These are phyloP conservation scores for Phytopythium litorale DNA, from an alignment of 352 stramenopile species.

Conservation along the genomic window DNA sequence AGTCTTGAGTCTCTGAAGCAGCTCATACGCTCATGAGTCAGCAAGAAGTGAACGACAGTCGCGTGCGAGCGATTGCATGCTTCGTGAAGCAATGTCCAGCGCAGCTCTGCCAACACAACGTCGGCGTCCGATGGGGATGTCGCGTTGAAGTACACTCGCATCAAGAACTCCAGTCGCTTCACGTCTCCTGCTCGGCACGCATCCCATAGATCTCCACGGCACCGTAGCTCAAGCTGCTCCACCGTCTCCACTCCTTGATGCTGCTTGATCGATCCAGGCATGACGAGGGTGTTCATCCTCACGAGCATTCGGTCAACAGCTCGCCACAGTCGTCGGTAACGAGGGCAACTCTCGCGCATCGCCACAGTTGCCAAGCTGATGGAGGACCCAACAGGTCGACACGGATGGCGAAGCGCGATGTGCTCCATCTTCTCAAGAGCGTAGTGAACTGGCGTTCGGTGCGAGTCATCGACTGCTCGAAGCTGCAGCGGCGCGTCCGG, in stretches of 20 bases:
- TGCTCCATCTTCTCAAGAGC: slow-evolving; percentile 37
- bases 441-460: slow-evolving; percentile 40
- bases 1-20: slow-evolving; percentile 14
- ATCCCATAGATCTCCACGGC: slow-evolving; percentile 52
- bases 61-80: slow-evolving; percentile 32
- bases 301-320: slow-evolving; percentile 33
- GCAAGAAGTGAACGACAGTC: slow-evolving; percentile 22
- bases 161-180: slow-evolving; percentile 30
- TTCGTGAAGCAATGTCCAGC: slow-evolving; percentile 53
- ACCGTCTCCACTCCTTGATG: slow-evolving; percentile 9
- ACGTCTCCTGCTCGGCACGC: slow-evolving; percentile 33
- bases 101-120: slow-evolving; percentile 20
- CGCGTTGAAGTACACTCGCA: slow-evolving; percentile 16
- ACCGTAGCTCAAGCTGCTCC: slow-evolving; percentile 26
- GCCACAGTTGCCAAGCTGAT: neutral
- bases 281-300: slow-evolving; percentile 1
- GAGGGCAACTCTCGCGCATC: slow-evolving; percentile 16
- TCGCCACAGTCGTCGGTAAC: slow-evolving; percentile 32
- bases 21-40: neutral
- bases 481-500: slow-evolving; percentile 37
- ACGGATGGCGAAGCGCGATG: slow-evolving; percentile 12
- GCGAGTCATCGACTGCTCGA: slow-evolving; percentile 31
- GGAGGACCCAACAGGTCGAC: neutral
- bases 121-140: neutral
- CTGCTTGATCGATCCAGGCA: neutral